phyloP scores from a whole-genome alignment of 2,329 filamentous ascomycete species.

The Diplodia intermedia region DNA sequence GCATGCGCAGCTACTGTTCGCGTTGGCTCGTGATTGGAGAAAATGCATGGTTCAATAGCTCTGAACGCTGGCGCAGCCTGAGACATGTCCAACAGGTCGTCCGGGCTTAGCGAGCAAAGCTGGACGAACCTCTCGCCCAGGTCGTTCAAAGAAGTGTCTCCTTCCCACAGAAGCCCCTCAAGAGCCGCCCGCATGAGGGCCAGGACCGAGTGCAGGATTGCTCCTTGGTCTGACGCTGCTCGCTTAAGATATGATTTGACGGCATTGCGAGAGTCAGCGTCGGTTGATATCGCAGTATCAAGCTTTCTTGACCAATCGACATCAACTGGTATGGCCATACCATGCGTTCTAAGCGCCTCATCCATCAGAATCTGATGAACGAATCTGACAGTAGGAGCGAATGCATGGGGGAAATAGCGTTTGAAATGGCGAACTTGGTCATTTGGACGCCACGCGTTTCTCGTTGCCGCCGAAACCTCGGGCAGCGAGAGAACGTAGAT shows the following conservation, averaged over 20 bases:
- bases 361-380: constrained; percentile 67
- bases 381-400: constrained; percentile 74
- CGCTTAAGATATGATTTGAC: constrained; percentile 59
- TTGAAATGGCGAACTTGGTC: constrained; percentile 43
- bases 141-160: constrained; percentile 51
- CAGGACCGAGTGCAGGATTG: constrained; percentile 43
- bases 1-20: constrained; percentile 71
- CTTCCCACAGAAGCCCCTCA: constrained; percentile 52
- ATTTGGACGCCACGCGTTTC: constrained; percentile 40
- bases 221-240: constrained; percentile 26
- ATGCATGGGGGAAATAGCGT: constrained; percentile 57
- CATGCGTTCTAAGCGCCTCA: constrained; percentile 58
- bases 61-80: constrained; percentile 45
- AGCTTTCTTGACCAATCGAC: constrained; percentile 86
- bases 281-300: constrained; percentile 73
- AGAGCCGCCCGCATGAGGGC: constrained; percentile 55
- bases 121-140: constrained; percentile 61
- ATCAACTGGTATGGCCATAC: constrained; percentile 63
- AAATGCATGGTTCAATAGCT: constrained; percentile 66
- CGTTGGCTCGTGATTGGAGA: constrained; percentile 74
- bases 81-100: constrained; percentile 49
- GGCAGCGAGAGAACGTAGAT: constrained; percentile 53
- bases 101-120: constrained; percentile 62
- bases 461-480: constrained; percentile 43
- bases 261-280: constrained; percentile 67